Base-by-base conservation (phyloP, 2,329 filamentous ascomycete genomes). In the Pseudopithomyces chartarum region DNA sequence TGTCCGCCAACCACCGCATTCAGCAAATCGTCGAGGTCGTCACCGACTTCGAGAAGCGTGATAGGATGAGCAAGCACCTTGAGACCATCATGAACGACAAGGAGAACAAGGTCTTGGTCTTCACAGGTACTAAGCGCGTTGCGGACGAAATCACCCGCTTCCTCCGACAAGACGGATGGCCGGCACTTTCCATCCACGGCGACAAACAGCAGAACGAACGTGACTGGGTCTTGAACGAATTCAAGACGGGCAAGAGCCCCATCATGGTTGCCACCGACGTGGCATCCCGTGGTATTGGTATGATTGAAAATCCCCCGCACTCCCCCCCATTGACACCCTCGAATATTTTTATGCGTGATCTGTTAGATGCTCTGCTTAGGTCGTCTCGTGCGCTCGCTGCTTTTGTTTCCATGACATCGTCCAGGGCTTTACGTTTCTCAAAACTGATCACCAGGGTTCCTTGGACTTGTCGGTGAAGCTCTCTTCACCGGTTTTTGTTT, bases 251-350 rank as follows among this genome's bases (percentile, higher is more conserved):
- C 82, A 97, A 98, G 85, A 97, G 92, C 83, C 95, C 95, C 77
- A 96, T 99, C 87, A 97, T 99, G 93, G 95, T 99, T 83, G 95
- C 95, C 82, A 99, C 95, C 67, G 95, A 98, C 76, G 95, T 99
- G 82, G 95, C 95, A 82, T 98, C 95, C 77, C 95, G 95, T 93
- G 95, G 95, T 92, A 97, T 99, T 82, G 95, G 95, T 97, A 96
- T 96, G 92, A 94, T 90, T 87, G 82, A 84, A 81, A 81, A 81
- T 78, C 79, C 81, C 75, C 78, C 79, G 73, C 73, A 69, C 73
- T 72, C 73, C 73, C 73, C 71, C 65, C 60, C 62, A 63, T 68
- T 63, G 64, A 53, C 47, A 15, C 34, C 34, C 34, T 39, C 10
- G 47, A 34, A 22, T 64, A 71, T 72, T 82, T 79, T 79, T 81